Evolutionary conservation across 1,284 basidiomycete species (phyloP).

Genomic region (Tremellales sp.): DNA sequence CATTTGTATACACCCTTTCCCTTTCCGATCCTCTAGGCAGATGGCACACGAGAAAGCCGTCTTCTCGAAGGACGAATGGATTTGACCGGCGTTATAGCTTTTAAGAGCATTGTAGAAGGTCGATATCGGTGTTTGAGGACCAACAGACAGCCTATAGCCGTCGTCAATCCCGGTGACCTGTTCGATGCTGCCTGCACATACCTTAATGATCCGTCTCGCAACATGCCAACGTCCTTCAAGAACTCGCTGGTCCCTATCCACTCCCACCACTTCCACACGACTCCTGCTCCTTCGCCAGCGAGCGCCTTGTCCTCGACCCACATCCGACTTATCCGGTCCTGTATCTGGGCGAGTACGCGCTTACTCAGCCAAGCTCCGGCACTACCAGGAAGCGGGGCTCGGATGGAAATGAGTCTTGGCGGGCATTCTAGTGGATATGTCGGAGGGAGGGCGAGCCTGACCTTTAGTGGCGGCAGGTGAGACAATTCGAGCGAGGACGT

Average conservation of each 20-base stretch:
- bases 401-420: slow-evolving; percentile 14
- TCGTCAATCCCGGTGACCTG: background rate
- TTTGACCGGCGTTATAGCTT: slow-evolving; percentile 25
- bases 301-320: slow-evolving; percentile 24
- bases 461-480: slow-evolving; percentile 33
- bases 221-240: slow-evolving; percentile 19
- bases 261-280: slow-evolving; percentile 45
- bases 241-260: slow-evolving; percentile 39
- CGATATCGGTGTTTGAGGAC: slow-evolving; percentile 12
- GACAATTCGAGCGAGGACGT: slow-evolving; percentile 11
- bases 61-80: slow-evolving; percentile 32
- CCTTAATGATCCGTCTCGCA: slow-evolving; percentile 11
- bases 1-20: slow-evolving; percentile 36
- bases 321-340: slow-evolving; percentile 8
- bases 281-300: slow-evolving; percentile 18
- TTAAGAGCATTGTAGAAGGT: slow-evolving; percentile 35
- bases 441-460: slow-evolving; percentile 22
- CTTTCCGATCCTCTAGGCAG: slow-evolving; percentile 45
- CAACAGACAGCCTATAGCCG: background rate
- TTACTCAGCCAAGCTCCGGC: slow-evolving; percentile 21
- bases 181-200: background rate
- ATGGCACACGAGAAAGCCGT: slow-evolving; percentile 44
- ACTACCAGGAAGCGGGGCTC: slow-evolving; percentile 13
- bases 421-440: slow-evolving; percentile 24
- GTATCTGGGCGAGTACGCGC: slow-evolving; percentile 2